Evolutionary conservation across 495 filamentous ascomycete genomes (phyloP).

Genomic region (Penicillium ochrochloron): DNA sequence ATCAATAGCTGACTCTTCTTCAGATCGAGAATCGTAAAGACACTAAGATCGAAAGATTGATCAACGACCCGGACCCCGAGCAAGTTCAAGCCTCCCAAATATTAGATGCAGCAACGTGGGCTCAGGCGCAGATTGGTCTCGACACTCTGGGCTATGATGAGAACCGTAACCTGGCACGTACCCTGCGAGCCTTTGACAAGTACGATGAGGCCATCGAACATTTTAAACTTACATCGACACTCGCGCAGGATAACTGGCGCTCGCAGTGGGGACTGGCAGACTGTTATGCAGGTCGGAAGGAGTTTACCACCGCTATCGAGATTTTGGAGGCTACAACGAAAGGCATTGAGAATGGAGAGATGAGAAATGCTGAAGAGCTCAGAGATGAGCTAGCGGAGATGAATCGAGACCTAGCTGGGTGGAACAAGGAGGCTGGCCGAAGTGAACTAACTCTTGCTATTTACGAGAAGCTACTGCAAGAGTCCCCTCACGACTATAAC

Average conservation of each 20-base stretch:
- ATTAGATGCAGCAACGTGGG: conserved; percentile 18
- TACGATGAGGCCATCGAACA: conserved; percentile 20
- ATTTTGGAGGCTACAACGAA: conserved; percentile 4
- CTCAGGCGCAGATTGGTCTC: conserved; percentile 14
- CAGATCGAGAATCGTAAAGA: conserved; percentile 22
- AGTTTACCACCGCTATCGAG: conserved; percentile 19
- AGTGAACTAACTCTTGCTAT: too few relatives aligned
- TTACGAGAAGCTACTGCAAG: too few relatives aligned
- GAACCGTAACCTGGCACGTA: conserved; percentile 22
- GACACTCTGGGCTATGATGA: conserved; percentile 21
- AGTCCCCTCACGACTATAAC: conserved; percentile 13
- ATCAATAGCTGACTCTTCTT: background rate
- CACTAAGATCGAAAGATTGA: conserved; percentile 3
- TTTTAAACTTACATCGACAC: conserved; percentile 21
- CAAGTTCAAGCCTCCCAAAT: conserved; percentile 2
- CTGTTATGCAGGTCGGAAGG: conserved; percentile 10
- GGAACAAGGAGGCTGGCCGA: too few relatives aligned
- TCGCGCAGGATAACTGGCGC: conserved; percentile 22
- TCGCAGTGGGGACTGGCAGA: conserved; percentile 20
- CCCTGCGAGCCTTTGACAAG: conserved; percentile 11
- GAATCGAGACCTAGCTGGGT: too few relatives aligned
- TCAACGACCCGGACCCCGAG: background rate
- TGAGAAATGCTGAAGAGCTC: too few relatives aligned
- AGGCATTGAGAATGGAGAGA: too few relatives aligned
- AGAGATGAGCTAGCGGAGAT: too few relatives aligned